Evolutionary conservation across 257 asterid species (phyloP).

Genomic region (Capsicum pubescens): DNA sequence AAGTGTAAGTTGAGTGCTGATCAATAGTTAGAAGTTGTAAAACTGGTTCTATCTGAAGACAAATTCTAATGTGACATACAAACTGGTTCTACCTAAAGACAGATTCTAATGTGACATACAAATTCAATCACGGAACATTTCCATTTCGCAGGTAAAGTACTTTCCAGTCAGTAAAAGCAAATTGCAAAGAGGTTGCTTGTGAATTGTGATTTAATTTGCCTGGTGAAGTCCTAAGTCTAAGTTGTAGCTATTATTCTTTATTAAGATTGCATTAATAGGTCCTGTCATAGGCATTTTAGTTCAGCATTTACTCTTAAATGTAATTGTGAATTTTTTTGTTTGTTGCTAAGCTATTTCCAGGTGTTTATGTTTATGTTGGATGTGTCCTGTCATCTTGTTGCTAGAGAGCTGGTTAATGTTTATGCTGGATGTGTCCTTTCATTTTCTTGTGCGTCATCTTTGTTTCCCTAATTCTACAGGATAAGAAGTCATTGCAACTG

Average conservation of each 20-base stretch:
- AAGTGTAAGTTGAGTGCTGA: not conserved
- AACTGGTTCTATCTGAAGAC: not conserved
- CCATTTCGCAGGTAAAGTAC: not conserved
- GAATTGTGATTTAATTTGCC: not conserved
- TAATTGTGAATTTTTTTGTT: not conserved
- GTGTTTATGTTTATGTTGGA: not conserved
- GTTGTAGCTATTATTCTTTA: not conserved
- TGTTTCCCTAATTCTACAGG: conserved; percentile 49
- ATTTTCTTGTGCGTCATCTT: conserved; percentile 16
- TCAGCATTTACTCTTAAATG: not conserved
- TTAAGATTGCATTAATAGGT: not conserved
- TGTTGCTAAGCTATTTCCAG: not conserved
- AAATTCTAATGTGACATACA: not conserved
- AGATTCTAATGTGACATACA: not conserved
- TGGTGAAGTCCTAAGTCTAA: not conserved
- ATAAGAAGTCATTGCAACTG: conserved; percentile 79
- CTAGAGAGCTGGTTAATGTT: not conserved
- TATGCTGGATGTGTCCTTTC: not conserved
- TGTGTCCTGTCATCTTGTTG: not conserved
- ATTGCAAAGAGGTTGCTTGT: not conserved
- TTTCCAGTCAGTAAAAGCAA: not conserved
- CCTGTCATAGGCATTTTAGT: not conserved
- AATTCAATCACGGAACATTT: not conserved
- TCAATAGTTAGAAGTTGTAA: not conserved
- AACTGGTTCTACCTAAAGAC: too few relatives aligned